Percentiles rank a stretch among this genome's conserved stretches.
Conservation (phyloP, 352 stramenopile genomes). For the Thalassiosira ordinaria region DNA sequence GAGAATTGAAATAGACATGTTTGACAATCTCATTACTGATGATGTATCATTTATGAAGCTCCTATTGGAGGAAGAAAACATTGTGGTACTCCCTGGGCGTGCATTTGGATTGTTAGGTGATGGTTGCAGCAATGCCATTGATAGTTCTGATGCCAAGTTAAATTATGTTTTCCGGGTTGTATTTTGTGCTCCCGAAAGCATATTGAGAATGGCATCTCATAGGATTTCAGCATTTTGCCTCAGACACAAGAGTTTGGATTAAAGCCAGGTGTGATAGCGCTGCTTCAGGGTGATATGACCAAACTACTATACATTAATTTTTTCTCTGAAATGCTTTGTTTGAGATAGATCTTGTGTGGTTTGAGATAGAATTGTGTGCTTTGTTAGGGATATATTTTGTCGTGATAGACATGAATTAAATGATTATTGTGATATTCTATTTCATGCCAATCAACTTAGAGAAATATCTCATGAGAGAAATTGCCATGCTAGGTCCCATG, state of each 20-base stretch:
- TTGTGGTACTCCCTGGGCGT: conserved; percentile 93
- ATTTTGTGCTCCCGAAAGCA: conserved; percentile 77
- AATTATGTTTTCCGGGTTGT: conserved; percentile 81
- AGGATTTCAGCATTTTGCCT: conserved; percentile 86
- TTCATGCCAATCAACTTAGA: no score
- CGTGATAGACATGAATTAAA: no score
- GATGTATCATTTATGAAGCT: conserved; percentile 94
- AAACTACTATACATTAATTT: no score
- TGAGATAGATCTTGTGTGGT: no score
- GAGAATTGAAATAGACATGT: conserved; percentile 82
- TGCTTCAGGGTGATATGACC: no score
- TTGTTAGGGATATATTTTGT: no score
- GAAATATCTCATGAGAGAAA: no score
- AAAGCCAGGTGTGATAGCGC: no score
- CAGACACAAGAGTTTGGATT: conserved; percentile 42
- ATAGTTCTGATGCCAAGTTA: conserved; percentile 4
- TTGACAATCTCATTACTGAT: conserved; percentile 88
- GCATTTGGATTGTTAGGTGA: conserved; percentile 83
- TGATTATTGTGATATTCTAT: no score
- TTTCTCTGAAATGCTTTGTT: no score
- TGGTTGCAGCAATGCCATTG: not conserved
- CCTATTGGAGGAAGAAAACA: conserved; percentile 93
- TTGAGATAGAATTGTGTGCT: no score
- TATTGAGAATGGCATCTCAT: conserved; percentile 69
- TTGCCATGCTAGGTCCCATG: no score